Conservation (phyloP, 1,284 basidiomycete genomes). For the Mycosarcoma mackinlayi region DNA sequence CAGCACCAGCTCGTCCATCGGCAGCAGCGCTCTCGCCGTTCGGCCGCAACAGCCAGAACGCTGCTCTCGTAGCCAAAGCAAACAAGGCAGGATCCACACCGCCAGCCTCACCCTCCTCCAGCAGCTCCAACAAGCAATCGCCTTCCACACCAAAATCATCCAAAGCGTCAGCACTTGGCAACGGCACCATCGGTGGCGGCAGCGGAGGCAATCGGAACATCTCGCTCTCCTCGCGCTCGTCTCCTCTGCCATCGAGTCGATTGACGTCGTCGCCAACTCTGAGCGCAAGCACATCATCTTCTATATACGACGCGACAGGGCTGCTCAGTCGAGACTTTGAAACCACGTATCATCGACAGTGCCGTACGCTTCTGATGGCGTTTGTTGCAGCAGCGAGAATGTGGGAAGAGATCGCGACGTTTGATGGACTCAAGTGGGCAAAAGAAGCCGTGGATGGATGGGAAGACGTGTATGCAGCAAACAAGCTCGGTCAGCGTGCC, state of each 20-base stretch:
- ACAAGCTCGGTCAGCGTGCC: slow-evolving; percentile 28
- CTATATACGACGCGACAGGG: slow-evolving; percentile 41
- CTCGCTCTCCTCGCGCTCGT: slow-evolving; percentile 37
- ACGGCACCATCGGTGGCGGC: slow-evolving; percentile 7
- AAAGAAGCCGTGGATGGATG: slow-evolving; percentile 50
- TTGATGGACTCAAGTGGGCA: slow-evolving; percentile 61
- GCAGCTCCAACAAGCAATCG: slow-evolving; percentile 11
- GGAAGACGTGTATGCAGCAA: slow-evolving; percentile 48
- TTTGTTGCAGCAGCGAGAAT: slow-evolving; percentile 43
- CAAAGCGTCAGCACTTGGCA: slow-evolving; percentile 17
- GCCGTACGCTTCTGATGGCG: slow-evolving; percentile 45
- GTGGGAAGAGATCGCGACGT: slow-evolving; percentile 60
- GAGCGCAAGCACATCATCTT: slow-evolving; percentile 16
- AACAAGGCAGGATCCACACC: slow-evolving; percentile 31
- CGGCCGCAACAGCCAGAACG: slow-evolving; percentile 51
- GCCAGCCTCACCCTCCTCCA: slow-evolving; percentile 15
- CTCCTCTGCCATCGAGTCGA: slow-evolving; percentile 22
- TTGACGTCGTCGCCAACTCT: slow-evolving; percentile 19
- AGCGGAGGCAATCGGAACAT: slow-evolving; percentile 28
- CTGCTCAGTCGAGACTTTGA: slow-evolving; percentile 53
- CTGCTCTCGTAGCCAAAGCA: slow-evolving; percentile 39
- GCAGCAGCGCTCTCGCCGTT: slow-evolving; percentile 49
- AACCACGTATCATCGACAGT: slow-evolving; percentile 57
- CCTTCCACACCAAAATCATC: slow-evolving; percentile 32
- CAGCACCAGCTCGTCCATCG: slow-evolving; percentile 20